Conservation (phyloP, 768 basidiomycete species). For the Mycena belliarum region DNA sequence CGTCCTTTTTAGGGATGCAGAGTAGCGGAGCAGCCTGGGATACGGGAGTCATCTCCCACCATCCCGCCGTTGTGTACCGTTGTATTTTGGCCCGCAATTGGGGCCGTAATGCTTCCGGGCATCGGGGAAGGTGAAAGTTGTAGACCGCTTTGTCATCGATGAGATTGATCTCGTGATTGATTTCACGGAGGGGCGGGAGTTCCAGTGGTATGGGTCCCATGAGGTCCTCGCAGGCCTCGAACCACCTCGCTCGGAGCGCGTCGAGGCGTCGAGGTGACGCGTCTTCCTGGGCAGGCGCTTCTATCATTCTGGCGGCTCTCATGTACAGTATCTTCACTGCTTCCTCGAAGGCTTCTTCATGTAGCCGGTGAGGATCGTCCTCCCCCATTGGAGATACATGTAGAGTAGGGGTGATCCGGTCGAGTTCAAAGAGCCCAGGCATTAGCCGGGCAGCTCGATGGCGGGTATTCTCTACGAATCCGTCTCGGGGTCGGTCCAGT, state of each 20-base stretch:
- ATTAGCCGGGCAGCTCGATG: no score
- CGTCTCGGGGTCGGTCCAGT: no score
- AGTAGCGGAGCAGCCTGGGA: not conserved
- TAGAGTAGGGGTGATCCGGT: no score
- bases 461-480: no score
- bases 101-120: conserved; percentile 26
- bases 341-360: no score
- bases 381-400: no score
- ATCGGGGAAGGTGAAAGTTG: conserved; percentile 23
- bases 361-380: no score
- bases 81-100: conserved; percentile 8
- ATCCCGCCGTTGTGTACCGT: not conserved
- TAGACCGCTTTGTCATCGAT: conserved; percentile 26
- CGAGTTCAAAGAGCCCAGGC: no score
- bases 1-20: not conserved
- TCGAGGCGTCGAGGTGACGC: not conserved
- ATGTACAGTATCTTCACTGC: no score
- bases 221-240: not conserved
- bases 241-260: not conserved
- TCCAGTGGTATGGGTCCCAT: not conserved
- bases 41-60: conserved; percentile 24
- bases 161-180: conserved; percentile 34
- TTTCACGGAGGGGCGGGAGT: conserved; percentile 29
- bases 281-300: no score
- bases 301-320: no score